Conservation (phyloP, 805 yeast species). For the Yarrowia divulgata region DNA sequence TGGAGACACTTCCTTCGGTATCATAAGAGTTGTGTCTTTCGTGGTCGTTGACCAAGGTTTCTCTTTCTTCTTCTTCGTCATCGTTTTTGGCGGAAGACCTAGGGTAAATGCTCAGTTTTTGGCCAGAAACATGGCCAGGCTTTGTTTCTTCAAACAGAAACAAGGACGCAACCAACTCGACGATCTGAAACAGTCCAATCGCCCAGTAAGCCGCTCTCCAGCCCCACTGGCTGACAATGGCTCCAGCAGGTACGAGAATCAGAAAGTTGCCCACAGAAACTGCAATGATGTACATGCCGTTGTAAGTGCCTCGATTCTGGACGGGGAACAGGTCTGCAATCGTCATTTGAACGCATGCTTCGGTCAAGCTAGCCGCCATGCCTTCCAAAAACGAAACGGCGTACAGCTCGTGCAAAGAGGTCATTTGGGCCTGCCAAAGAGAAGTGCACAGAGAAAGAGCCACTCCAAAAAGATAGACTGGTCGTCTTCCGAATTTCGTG, state of each 20-base stretch:
- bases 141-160: constrained; percentile 44
- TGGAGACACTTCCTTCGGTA: neutral
- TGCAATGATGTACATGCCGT: constrained; percentile 44
- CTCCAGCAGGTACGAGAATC: constrained; percentile 45
- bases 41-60: neutral
- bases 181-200: constrained; percentile 42
- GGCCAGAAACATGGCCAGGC: neutral
- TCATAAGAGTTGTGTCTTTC: constrained; percentile 13
- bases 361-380: constrained; percentile 37
- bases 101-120: neutral
- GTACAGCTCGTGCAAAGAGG: constrained; percentile 37
- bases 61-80: neutral
- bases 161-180: constrained; percentile 36
- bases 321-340: constrained; percentile 46
- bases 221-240: constrained; percentile 43
- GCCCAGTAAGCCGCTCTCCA: constrained; percentile 46
- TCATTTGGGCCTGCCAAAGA: constrained; percentile 41
- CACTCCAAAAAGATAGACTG: constrained; percentile 40
- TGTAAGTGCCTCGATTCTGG: constrained; percentile 45
- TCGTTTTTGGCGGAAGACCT: neutral
- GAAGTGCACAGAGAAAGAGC: constrained; percentile 11
- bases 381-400: constrained; percentile 34
- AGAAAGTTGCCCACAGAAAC: constrained; percentile 45
- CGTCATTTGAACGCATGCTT: constrained; percentile 44
- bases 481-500: constrained; percentile 40